phyloP scores from a whole-genome alignment of 129 eudicot species.

The Flaveria robusta region DNA sequence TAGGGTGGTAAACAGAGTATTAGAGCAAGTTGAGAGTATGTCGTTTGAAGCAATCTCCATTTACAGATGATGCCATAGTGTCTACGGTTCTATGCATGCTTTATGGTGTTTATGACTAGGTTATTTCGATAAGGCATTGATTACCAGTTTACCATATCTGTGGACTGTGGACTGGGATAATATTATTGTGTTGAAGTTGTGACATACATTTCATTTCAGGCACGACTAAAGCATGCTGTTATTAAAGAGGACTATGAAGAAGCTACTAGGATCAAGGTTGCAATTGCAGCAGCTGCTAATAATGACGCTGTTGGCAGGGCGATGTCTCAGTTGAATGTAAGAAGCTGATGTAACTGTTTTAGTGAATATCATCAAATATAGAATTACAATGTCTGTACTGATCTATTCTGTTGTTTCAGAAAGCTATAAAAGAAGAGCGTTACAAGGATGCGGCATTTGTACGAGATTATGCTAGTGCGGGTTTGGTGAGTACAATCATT shows the following conservation, averaged over 20 bases:
- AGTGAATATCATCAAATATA: neutral
- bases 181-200: neutral
- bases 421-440: constrained; percentile 77
- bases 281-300: constrained; percentile 89
- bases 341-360: constrained; percentile 19
- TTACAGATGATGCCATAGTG: neutral
- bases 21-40: constrained; percentile 10
- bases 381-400: neutral
- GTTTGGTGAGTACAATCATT: constrained; percentile 64
- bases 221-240: constrained; percentile 69
- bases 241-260: constrained; percentile 80
- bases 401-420: constrained; percentile 47
- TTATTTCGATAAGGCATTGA: neutral
- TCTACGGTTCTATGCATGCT: constrained; percentile 9
- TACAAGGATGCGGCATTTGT: constrained; percentile 80
- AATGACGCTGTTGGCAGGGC: constrained; percentile 87
- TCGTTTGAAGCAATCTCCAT: neutral
- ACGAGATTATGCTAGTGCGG: constrained; percentile 90
- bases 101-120: neutral
- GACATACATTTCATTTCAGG: constrained; percentile 44
- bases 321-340: constrained; percentile 75
- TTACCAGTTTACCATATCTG: neutral
- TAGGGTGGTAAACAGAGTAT: neutral
- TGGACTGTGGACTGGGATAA: too few species aligned
- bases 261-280: constrained; percentile 95